Evolutionary conservation across 371 early-diverging fungal species (phyloP).

Genomic region (Cladochytrium tenue): DNA sequence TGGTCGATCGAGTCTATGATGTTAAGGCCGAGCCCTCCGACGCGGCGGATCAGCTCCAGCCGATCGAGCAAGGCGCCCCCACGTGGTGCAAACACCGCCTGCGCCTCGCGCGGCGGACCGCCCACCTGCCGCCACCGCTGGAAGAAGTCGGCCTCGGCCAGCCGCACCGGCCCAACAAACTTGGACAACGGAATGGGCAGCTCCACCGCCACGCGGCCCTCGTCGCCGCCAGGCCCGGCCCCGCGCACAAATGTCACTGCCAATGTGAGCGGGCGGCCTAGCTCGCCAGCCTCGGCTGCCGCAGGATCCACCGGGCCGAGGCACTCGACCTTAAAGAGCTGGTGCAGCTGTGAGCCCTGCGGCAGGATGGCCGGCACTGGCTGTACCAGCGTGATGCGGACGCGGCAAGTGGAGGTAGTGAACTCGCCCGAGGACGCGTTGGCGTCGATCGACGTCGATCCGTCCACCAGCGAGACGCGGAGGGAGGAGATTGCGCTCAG

Average conservation of each 20-base stretch:
- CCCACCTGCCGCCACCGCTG: slow-evolving; percentile 94
- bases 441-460: slow-evolving; percentile 30
- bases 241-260: slow-evolving; percentile 54
- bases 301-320: slow-evolving; percentile 12
- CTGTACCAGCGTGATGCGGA: slow-evolving; percentile 50
- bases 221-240: slow-evolving; percentile 37
- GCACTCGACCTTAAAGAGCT: slow-evolving; percentile 65
- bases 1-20: slow-evolving; percentile 83
- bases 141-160: slow-evolving; percentile 84
- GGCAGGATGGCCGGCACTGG: slow-evolving; percentile 52
- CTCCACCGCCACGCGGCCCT: slow-evolving; percentile 14
- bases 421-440: slow-evolving; percentile 35
- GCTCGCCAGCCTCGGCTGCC: slow-evolving; percentile 7
- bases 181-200: slow-evolving; percentile 81
- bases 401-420: slow-evolving; percentile 8
- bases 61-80: slow-evolving; percentile 32
- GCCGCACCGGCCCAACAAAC: slow-evolving; percentile 81
- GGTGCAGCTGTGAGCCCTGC: slow-evolving; percentile 73
- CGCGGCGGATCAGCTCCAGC: slow-evolving; percentile 34
- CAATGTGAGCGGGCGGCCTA: slow-evolving; percentile 4
- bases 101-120: slow-evolving; percentile 76
- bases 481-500: slow-evolving; percentile 50
- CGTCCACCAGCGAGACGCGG: background rate
- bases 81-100: slow-evolving; percentile 67
- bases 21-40: slow-evolving; percentile 71